Percentiles rank a stretch among this genome's conserved stretches.
Evolutionary conservation across 768 basidiomycete genomes (phyloP).

Genomic region (Clitopilus passeckerianus): DNA sequence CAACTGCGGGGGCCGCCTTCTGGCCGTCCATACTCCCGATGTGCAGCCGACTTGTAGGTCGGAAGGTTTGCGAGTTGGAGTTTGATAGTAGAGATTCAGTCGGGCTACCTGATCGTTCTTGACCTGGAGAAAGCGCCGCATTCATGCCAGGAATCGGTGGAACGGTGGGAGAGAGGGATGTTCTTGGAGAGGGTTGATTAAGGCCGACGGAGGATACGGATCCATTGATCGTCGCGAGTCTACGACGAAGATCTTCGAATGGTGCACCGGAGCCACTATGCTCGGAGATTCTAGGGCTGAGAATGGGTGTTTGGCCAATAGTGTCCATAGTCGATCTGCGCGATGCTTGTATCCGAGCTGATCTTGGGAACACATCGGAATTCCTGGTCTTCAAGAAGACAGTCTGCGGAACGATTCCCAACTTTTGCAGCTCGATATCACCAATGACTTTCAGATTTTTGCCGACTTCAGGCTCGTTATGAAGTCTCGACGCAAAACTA

Average conservation of each 20-base stretch:
- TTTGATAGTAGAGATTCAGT: constrained; percentile 79
- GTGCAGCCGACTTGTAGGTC: constrained; percentile 57
- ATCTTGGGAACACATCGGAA: constrained; percentile 31
- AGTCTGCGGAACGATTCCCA: constrained; percentile 87
- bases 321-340: constrained; percentile 34
- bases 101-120: constrained; percentile 70
- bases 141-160: constrained; percentile 12
- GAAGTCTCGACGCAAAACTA: constrained; percentile 67
- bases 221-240: constrained; percentile 70
- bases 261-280: constrained; percentile 44
- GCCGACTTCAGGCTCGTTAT: constrained; percentile 57
- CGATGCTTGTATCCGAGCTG: constrained; percentile 33
- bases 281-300: constrained; percentile 50
- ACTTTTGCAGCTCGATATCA: constrained; percentile 77
- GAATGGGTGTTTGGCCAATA: constrained; percentile 32
- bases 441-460: constrained; percentile 58
- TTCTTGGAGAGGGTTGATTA: constrained; percentile 34
- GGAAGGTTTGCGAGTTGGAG: constrained; percentile 57
- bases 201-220: constrained; percentile 62
- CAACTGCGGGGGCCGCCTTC: constrained; percentile 88
- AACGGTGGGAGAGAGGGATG: constrained; percentile 31
- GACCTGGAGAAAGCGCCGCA: constrained; percentile 19
- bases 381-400: constrained; percentile 72
- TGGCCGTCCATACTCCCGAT: constrained; percentile 70
- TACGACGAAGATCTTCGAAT: constrained; percentile 74